These are phyloP conservation scores for Beauveria medogensis DNA, from an alignment of 2,329 filamentous ascomycete species.

Conservation along the genomic window DNA sequence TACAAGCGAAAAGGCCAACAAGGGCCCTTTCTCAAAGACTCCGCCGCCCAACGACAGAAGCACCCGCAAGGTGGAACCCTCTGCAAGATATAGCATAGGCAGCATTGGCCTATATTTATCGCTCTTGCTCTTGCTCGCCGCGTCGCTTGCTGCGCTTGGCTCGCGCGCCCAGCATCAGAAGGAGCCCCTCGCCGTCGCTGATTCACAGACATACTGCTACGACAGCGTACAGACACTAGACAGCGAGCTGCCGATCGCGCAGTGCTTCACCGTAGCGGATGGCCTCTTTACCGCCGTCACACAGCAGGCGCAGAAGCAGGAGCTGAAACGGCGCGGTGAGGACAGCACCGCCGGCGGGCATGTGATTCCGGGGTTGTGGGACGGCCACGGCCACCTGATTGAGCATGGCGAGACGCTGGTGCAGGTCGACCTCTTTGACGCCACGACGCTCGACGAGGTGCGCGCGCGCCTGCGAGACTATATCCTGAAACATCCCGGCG, in stretches of 20 bases:
- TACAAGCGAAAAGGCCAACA: background rate
- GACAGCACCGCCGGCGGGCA: constrained; percentile 37
- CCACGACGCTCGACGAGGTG: constrained; percentile 46
- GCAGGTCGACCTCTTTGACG: constrained; percentile 56
- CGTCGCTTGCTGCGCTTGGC: background rate
- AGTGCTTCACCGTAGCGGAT: constrained; percentile 48
- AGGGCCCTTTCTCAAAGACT: background rate
- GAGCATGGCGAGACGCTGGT: constrained; percentile 61
- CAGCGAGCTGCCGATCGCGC: constrained; percentile 27
- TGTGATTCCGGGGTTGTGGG: constrained; percentile 61
- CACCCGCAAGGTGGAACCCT: background rate
- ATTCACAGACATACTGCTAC: constrained; percentile 30
- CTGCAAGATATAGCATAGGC: background rate
- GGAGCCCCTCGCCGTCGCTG: background rate
- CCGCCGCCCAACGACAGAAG: background rate
- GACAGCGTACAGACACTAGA: constrained; percentile 30
- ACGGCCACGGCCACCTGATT: constrained; percentile 60
- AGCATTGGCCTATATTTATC: background rate
- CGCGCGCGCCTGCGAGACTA: constrained; percentile 44
- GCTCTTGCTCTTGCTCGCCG: background rate
- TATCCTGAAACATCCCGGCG: constrained; percentile 37
- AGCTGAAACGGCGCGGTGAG: constrained; percentile 11
- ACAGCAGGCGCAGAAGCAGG: constrained; percentile 15
- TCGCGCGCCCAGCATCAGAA: background rate
- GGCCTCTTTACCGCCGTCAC: constrained; percentile 45